phyloP scores from a whole-genome alignment of 371 early-diverging fungal species.

The Batkoa obscura region DNA sequence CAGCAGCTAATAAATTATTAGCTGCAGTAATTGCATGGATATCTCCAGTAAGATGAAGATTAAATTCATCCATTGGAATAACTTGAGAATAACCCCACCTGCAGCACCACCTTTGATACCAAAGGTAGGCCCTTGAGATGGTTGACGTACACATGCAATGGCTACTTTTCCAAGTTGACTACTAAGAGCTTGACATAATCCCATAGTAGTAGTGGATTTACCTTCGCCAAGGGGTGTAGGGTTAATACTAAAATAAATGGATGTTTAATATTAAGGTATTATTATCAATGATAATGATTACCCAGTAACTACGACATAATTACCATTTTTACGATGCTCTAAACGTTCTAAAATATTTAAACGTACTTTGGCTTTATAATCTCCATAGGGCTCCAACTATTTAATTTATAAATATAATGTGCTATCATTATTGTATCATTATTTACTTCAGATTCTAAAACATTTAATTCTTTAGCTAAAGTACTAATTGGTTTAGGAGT shows the following conservation, averaged over 20 bases:
- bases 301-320: conserved; percentile 92
- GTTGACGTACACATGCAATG: conserved; percentile 92
- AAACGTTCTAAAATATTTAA: conserved; percentile 67
- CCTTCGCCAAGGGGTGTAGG: conserved; percentile 97
- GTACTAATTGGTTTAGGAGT: conserved; percentile 60
- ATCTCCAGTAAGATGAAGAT: conserved; percentile 93
- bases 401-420: neutral
- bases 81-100: conserved; percentile 96
- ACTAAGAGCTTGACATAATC: conserved; percentile 82
- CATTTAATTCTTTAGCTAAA: conserved; percentile 69
- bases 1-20: conserved; percentile 89
- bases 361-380: conserved; percentile 74
- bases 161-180: conserved; percentile 72
- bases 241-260: conserved; percentile 42
- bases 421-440: too few relatives aligned
- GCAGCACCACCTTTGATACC: conserved; percentile 98
- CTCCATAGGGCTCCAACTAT: conserved; percentile 71
- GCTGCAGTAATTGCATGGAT: conserved; percentile 94
- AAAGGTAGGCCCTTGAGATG: conserved; percentile 94
- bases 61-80: conserved; percentile 98
- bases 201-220: conserved; percentile 91
- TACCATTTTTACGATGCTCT: conserved; percentile 53
- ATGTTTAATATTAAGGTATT: neutral
- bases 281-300: conserved; percentile 9
- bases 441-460: conserved; percentile 36